Evolutionary conservation across 2,329 filamentous ascomycete genomes (phyloP).

Genomic region (Alternaria gansuensis): DNA sequence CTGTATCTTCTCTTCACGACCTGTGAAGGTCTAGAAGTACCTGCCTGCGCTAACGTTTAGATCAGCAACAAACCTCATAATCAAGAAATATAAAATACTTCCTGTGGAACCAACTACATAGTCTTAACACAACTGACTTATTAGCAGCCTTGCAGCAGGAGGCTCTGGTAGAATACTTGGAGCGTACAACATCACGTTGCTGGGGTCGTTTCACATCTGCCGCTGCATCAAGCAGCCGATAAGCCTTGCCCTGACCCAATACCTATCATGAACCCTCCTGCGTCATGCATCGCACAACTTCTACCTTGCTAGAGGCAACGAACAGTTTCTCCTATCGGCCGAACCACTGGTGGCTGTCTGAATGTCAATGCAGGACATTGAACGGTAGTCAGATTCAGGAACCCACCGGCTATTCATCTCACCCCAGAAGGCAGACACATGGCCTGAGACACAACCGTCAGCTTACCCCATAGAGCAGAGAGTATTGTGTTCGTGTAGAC

Average conservation of each 20-base stretch:
- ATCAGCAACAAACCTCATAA: not conserved
- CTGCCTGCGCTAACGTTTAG: not conserved
- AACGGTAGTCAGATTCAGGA: constrained; percentile 19
- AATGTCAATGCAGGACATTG: constrained; percentile 3
- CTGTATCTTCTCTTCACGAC: not conserved
- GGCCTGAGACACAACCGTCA: not conserved
- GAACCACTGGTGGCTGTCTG: constrained; percentile 8
- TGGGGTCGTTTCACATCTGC: not conserved
- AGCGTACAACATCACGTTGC: not conserved
- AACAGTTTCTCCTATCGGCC: constrained; percentile 13
- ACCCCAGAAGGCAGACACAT: not conserved
- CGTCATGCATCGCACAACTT: not conserved
- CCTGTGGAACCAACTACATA: too few species aligned
- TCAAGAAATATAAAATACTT: too few species aligned
- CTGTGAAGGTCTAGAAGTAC: not conserved
- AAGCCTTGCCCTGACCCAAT: not conserved
- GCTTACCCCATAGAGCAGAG: not conserved
- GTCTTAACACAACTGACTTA: not conserved
- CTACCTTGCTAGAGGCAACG: not conserved
- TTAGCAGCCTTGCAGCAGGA: not conserved
- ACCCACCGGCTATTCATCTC: constrained; percentile 29
- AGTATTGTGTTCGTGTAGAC: not conserved
- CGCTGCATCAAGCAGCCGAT: not conserved
- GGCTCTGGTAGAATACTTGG: not conserved
- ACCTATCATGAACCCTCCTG: constrained; percentile 1